Evolutionary conservation across 352 stramenopile genomes (phyloP).

Genomic region (Blastocystis sp.): DNA sequence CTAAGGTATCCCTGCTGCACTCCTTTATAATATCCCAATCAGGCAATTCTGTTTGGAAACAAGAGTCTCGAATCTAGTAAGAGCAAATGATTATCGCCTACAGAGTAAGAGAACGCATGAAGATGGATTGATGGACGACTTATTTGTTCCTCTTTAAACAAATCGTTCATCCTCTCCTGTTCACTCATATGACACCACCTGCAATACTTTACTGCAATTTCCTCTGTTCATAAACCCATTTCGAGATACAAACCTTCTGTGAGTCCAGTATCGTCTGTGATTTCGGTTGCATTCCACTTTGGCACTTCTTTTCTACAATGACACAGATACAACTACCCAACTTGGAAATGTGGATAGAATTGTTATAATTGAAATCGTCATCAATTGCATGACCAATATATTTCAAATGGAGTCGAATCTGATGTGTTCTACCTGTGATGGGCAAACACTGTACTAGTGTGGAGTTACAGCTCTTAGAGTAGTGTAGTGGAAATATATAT

Average conservation of each 20-base stretch:
- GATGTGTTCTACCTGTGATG: conserved; percentile 51
- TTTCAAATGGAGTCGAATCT: conserved; percentile 54
- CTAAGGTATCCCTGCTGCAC: background rate
- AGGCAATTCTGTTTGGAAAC: conserved; percentile 34
- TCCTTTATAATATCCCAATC: background rate
- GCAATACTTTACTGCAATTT: conserved; percentile 34
- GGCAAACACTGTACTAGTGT: conserved; percentile 58
- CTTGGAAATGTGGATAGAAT: conserved; percentile 8
- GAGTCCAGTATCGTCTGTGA: background rate
- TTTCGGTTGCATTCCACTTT: background rate
- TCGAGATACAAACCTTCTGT: background rate
- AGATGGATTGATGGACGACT: conserved; percentile 13
- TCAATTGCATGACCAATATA: conserved; percentile 52
- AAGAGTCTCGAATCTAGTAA: background rate
- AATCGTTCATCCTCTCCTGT: conserved; percentile 34
- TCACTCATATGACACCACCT: conserved; percentile 35
- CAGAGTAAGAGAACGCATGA: conserved; percentile 24
- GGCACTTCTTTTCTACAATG: background rate
- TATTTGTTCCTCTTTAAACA: conserved; percentile 42
- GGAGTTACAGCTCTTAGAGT: background rate
- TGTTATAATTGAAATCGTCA: conserved; percentile 60
- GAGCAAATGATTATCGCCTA: background rate
- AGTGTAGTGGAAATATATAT: conserved; percentile 36
- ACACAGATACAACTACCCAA: background rate
- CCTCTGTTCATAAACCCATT: background rate